Evolutionary conservation across 1,284 basidiomycete species (phyloP).

Genomic region (Ustilago crameri): DNA sequence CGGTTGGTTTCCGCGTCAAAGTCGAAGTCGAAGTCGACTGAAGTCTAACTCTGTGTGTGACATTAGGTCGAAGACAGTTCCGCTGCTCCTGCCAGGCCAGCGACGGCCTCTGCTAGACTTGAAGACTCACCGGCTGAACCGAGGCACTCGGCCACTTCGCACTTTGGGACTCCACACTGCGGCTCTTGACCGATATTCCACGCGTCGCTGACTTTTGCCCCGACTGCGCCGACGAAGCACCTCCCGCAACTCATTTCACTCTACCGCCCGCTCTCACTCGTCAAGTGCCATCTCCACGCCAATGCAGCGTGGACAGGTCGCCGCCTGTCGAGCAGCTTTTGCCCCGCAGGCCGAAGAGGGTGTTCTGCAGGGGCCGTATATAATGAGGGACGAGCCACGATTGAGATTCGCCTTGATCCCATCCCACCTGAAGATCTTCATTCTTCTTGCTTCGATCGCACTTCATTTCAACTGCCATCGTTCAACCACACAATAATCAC

Average conservation of each 20-base stretch:
- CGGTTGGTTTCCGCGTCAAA: background rate
- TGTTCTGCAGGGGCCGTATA: background rate
- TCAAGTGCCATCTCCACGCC: background rate
- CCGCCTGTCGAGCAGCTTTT: background rate
- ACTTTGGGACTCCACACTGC: slow-evolving; percentile 5
- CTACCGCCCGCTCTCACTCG: background rate
- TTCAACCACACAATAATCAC: background rate
- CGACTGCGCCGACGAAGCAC: background rate
- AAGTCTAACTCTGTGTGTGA: too few relatives aligned
- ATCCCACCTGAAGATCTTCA: background rate
- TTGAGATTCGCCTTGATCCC: background rate
- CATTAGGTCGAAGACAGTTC: background rate
- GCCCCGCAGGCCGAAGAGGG: background rate
- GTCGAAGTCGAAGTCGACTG: too few relatives aligned
- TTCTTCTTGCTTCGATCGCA: background rate
- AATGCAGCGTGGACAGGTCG: background rate
- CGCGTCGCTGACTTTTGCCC: background rate
- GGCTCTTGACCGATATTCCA: slow-evolving; percentile 35
- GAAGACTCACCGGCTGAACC: background rate
- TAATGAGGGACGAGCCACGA: background rate
- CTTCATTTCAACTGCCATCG: background rate
- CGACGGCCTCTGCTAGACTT: background rate
- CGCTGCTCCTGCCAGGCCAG: background rate
- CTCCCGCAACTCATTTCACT: slow-evolving; percentile 13
- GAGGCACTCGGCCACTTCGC: background rate